Conservation (phyloP, 225 moss, liverwort and hornwort species). For the Sphagnum tenellum region DNA sequence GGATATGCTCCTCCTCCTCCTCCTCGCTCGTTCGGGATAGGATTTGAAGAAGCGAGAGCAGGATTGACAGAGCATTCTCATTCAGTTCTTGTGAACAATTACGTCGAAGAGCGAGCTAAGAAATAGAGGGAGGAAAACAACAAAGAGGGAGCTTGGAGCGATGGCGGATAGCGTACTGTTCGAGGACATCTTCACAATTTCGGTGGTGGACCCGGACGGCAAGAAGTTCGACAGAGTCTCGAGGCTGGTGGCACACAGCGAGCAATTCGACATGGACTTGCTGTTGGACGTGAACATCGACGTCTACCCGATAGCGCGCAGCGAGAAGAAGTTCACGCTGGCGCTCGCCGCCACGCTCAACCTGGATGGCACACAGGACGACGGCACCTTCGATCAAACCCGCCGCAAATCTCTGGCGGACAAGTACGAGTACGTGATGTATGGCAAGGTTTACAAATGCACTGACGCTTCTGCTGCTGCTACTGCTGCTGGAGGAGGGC, state of each 20-base stretch:
- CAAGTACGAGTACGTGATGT: constrained; percentile 57
- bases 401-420: constrained; percentile 36
- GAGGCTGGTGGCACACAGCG: constrained; percentile 32
- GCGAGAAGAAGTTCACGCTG: constrained; percentile 33
- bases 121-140: too few relatives aligned
- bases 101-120: too few relatives aligned
- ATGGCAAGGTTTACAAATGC: constrained; percentile 53
- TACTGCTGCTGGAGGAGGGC: neutral
- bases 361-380: constrained; percentile 37
- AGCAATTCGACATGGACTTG: constrained; percentile 37
- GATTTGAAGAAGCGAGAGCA: too few relatives aligned
- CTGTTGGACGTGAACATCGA: constrained; percentile 33
- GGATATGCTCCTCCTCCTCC: too few relatives aligned
- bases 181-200: constrained; percentile 81
- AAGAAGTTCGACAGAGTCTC: constrained; percentile 71
- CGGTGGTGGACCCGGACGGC: constrained; percentile 75
- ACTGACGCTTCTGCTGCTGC: constrained; percentile 16
- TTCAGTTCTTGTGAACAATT: too few relatives aligned
- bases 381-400: constrained; percentile 38
- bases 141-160: neutral
- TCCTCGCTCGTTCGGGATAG: too few relatives aligned
- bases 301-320: constrained; percentile 19
- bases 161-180: constrained; percentile 78
- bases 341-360: constrained; percentile 29
- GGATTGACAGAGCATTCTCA: too few relatives aligned